phyloP scores from a whole-genome alignment of 495 filamentous ascomycete species.

The Lentithecium fluviatile region DNA sequence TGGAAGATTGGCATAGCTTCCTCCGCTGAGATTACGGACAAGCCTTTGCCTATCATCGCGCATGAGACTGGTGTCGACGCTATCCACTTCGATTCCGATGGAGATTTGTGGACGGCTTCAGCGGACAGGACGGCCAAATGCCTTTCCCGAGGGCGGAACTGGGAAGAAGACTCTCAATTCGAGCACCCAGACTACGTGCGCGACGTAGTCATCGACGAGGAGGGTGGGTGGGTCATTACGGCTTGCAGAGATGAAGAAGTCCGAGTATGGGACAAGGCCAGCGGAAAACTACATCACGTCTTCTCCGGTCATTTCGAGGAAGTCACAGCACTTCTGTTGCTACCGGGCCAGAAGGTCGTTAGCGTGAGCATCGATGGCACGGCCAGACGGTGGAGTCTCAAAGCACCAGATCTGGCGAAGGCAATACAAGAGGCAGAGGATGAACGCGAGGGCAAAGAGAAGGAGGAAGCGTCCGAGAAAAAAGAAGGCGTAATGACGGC shows the following conservation, averaged over 20 bases:
- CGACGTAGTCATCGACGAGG: conserved; percentile 69
- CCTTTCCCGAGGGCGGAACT: conserved; percentile 62
- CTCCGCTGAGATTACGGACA: conserved; percentile 26
- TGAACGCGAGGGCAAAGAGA: conserved; percentile 48
- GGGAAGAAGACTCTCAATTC: conserved; percentile 68
- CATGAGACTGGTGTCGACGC: conserved; percentile 89
- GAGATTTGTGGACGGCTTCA: conserved; percentile 87
- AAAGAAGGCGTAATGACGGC: conserved; percentile 80
- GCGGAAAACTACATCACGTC: conserved; percentile 70
- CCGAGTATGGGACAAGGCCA: conserved; percentile 78
- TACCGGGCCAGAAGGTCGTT: conserved; percentile 57
- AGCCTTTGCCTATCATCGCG: conserved; percentile 57
- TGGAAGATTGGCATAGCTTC: conserved; percentile 54
- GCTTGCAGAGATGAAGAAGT: conserved; percentile 89
- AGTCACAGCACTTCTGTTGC: conserved; percentile 72
- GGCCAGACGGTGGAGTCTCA: conserved; percentile 75
- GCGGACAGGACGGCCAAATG: conserved; percentile 82
- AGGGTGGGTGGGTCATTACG: conserved; percentile 79
- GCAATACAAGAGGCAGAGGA: conserved; percentile 49
- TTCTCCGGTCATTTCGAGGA: conserved; percentile 91
- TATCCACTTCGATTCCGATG: conserved; percentile 61
- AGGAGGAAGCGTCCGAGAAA: conserved; percentile 68
- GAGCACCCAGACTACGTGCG: conserved; percentile 86
- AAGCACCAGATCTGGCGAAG: conserved; percentile 60
- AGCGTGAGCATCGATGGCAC: conserved; percentile 90